A percentile compares a stretch with the other conserved stretches of the same genome.
These are phyloP conservation scores for Fusarium burgessii DNA, from an alignment of 2,329 filamentous ascomycete genomes.

Conservation along the genomic window DNA sequence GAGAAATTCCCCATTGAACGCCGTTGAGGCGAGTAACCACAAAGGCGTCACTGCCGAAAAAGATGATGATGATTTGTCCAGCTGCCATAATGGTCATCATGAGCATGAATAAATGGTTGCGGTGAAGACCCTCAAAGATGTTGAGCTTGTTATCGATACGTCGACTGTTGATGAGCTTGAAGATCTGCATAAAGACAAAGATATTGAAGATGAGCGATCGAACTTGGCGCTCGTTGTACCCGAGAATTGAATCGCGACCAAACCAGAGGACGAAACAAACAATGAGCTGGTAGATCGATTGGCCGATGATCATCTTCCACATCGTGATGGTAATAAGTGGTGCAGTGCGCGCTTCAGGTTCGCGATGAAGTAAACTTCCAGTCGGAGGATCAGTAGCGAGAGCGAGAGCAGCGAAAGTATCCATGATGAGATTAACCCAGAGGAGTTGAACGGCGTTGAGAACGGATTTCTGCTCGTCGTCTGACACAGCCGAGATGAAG, in stretches of 20 bases:
- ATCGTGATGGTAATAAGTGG: slow-evolving; percentile 78
- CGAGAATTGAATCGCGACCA: slow-evolving; percentile 64
- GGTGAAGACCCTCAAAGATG: slow-evolving; percentile 77
- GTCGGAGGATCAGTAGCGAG: slow-evolving; percentile 73
- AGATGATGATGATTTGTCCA: slow-evolving; percentile 41
- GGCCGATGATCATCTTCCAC: slow-evolving; percentile 75
- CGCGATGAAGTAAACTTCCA: slow-evolving; percentile 66
- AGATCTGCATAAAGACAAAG: slow-evolving; percentile 80
- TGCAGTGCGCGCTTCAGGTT: slow-evolving; percentile 70
- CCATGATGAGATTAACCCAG: slow-evolving; percentile 79
- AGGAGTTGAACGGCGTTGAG: slow-evolving; percentile 75
- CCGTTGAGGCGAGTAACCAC: slow-evolving; percentile 71
- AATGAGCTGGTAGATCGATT: slow-evolving; percentile 69
- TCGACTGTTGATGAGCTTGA: slow-evolving; percentile 74
- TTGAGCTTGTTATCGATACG: slow-evolving; percentile 87
- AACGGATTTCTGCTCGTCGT: slow-evolving; percentile 66
- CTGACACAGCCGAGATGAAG: slow-evolving; percentile 70
- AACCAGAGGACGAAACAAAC: slow-evolving; percentile 72
- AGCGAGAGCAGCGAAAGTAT: slow-evolving; percentile 73
- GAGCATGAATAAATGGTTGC: slow-evolving; percentile 36
- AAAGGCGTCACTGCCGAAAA: slow-evolving; percentile 72
- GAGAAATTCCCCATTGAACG: slow-evolving; percentile 83
- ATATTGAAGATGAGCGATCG: slow-evolving; percentile 74
- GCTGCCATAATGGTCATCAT: slow-evolving; percentile 50
- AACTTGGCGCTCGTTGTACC: slow-evolving; percentile 58